These are phyloP conservation scores for Chaetomiaceae sp. DNA, from an alignment of 2,329 filamentous ascomycete species.

Conservation along the genomic window DNA sequence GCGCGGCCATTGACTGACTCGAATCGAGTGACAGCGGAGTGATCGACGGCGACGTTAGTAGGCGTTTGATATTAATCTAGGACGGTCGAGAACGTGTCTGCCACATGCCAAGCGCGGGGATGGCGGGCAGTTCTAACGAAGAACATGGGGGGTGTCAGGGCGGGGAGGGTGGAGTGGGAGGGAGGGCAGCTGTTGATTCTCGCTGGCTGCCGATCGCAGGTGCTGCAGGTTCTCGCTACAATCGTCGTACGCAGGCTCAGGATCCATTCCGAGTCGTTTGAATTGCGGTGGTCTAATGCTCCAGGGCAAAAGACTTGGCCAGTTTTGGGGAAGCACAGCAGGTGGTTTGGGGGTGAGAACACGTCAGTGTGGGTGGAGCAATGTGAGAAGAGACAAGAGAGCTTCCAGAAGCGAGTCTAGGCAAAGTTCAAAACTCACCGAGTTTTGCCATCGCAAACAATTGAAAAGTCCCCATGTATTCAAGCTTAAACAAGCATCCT, in stretches of 20 bases:
- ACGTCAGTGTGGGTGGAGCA: neutral
- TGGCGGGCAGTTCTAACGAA: neutral
- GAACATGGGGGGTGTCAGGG: neutral
- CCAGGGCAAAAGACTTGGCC: neutral
- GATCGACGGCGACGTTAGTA: no score
- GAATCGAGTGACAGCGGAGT: no score
- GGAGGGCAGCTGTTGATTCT: constrained; percentile 5
- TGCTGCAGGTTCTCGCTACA: constrained; percentile 12
- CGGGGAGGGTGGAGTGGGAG: neutral
- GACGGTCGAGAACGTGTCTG: neutral
- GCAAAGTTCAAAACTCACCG: no score
- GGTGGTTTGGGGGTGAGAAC: neutral
- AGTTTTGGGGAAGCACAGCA: constrained; percentile 3
- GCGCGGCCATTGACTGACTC: constrained; percentile 4
- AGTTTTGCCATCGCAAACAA: no score
- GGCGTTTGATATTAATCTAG: neutral
- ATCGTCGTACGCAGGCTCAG: constrained; percentile 5
- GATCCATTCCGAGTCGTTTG: constrained; percentile 8
- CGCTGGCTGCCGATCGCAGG: constrained; percentile 4
- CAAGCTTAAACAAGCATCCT: no score
- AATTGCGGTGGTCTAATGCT: constrained; percentile 7
- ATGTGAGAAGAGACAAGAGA: no score
- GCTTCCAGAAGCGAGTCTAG: no score
- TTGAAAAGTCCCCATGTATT: no score
- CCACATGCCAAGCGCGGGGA: neutral